phyloP scores from a whole-genome alignment of 768 basidiomycete genomes.

The Serendipita indica region DNA sequence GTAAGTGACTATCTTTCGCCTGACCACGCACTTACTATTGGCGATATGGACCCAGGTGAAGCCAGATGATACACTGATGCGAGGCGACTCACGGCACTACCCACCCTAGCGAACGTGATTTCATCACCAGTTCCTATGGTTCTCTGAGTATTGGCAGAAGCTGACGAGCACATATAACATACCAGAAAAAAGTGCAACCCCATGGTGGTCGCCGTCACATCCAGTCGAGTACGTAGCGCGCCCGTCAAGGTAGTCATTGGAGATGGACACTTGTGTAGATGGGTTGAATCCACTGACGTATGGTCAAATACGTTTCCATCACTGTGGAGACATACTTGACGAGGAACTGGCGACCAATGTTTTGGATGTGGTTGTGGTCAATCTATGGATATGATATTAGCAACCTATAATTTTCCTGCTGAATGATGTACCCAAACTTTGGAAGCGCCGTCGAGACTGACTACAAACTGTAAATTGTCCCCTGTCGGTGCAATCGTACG shows the following conservation, averaged over 20 bases:
- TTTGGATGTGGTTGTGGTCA: constrained; percentile 9
- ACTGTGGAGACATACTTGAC: neutral
- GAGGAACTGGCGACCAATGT: constrained; percentile 10
- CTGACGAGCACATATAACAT: neutral
- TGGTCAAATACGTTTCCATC: neutral
- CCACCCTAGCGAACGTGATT: constrained; percentile 2
- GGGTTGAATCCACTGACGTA: neutral
- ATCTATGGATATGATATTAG: neutral
- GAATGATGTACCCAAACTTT: neutral
- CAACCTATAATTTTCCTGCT: neutral
- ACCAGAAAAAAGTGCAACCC: constrained; percentile 10
- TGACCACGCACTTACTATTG: neutral
- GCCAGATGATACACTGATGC: neutral
- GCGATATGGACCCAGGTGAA: constrained; percentile 2
- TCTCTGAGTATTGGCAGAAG: neutral
- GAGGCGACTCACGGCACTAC: neutral
- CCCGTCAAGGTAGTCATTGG: constrained; percentile 9
- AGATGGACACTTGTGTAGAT: neutral
- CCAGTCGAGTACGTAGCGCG: constrained; percentile 7
- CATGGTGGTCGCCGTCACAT: neutral
- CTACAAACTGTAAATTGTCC: neutral
- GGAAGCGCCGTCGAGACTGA: neutral
- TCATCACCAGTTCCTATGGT: constrained; percentile 3
- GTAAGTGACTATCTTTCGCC: neutral
- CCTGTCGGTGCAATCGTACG: neutral